Evolutionary conservation across 2,329 filamentous ascomycete species (phyloP).

Genomic region (Paraphoma sp.): DNA sequence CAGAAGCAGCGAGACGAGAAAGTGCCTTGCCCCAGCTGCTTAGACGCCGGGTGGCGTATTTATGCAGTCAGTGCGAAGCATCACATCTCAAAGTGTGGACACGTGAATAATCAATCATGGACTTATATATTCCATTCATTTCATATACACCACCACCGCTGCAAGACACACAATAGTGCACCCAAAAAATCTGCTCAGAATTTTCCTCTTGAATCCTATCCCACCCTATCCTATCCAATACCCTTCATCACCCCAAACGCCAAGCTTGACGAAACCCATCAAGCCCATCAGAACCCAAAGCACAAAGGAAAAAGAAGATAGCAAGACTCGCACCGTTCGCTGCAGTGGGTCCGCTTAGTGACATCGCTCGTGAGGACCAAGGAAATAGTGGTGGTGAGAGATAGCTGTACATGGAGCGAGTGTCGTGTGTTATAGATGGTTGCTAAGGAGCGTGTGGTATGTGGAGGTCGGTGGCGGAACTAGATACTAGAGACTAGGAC

Average conservation of each 20-base stretch:
- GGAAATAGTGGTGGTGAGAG: not conserved
- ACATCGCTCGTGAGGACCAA: not conserved
- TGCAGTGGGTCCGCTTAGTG: not conserved
- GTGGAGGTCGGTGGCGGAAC: constrained; percentile 18
- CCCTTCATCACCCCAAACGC: not conserved
- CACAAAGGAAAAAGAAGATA: not conserved
- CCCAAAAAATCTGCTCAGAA: no score
- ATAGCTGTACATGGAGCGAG: not conserved
- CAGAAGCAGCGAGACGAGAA: no score
- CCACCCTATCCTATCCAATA: not conserved
- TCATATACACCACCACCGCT: not conserved
- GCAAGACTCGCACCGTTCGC: not conserved
- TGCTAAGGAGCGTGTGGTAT: constrained; percentile 5
- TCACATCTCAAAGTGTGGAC: not conserved
- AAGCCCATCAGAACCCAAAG: not conserved
- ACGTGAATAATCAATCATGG: not conserved
- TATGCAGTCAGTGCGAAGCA: no score
- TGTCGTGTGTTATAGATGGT: not conserved
- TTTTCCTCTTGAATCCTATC: no score
- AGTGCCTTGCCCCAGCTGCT: no score
- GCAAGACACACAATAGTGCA: not conserved
- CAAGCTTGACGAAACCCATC: not conserved
- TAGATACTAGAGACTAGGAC: constrained; percentile 29
- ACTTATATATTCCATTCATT: not conserved
- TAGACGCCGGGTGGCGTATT: no score